Evolutionary conservation across 2,329 filamentous ascomycete species (phyloP).

Genomic region (Pseudogymnoascus destructans): DNA sequence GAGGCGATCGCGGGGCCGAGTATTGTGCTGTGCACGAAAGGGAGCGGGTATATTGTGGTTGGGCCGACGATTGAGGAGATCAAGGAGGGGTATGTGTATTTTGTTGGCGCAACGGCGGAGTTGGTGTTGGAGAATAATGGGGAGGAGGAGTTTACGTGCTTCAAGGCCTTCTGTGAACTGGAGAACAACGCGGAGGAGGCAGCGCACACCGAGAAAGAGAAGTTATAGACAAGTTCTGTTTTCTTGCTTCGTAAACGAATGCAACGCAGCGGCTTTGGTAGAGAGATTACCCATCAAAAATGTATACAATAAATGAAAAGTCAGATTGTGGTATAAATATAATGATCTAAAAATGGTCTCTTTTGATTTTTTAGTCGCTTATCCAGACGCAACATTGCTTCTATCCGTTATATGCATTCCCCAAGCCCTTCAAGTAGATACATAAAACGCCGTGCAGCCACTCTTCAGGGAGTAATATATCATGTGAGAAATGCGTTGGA

Average conservation of each 20-base stretch:
- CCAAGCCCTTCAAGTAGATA: not conserved
- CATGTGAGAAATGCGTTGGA: not conserved
- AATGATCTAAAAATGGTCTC: conserved; percentile 6
- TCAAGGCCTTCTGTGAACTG: conserved; percentile 89
- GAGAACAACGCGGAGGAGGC: conserved; percentile 33
- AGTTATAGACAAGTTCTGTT: conserved; percentile 11
- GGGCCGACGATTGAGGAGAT: conserved; percentile 68
- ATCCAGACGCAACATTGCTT: not conserved
- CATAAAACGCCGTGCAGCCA: not conserved
- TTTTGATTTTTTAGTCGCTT: not conserved
- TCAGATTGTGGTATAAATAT: conserved; percentile 6
- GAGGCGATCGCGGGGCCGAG: conserved; percentile 79
- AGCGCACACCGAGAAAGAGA: conserved; percentile 17
- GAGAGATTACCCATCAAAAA: not conserved
- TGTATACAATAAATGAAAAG: conserved; percentile 1
- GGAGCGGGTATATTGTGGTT: conserved; percentile 71
- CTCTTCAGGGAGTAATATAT: not conserved
- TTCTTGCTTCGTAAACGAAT: not conserved
- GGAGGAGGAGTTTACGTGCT: conserved; percentile 67
- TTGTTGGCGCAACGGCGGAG: conserved; percentile 80
- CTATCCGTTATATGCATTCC: not conserved
- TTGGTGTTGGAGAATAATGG: conserved; percentile 58
- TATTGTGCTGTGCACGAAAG: conserved; percentile 80
- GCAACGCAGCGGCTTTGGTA: not conserved
- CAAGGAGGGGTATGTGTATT: conserved; percentile 62